Base-by-base conservation (phyloP, 106 monocot species). In the Agapanthus africanus region DNA sequence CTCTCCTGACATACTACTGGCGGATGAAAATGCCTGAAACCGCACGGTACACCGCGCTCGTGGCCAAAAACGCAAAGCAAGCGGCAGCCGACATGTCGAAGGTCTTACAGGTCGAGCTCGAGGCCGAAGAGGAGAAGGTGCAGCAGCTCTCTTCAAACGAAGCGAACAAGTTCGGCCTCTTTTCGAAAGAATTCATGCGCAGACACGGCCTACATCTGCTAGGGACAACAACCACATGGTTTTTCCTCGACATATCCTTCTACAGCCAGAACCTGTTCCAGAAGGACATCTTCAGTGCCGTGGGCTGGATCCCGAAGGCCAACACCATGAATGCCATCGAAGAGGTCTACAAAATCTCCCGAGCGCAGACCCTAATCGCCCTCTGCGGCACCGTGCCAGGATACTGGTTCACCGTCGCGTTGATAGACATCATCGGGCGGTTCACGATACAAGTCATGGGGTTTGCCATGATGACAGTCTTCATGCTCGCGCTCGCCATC, bases 191-290 rank as follows among this genome's bases (percentile, higher is more conserved):
- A 51, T 76, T 77, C 28, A 35, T 60, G 4, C 65, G 70, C 0
- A 79, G 82, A 5, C 82, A 86, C 56, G 86, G 82, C 22, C 38
- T 66, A 6, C 85, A 86, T 36, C 78, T 86, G 4, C 37, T 82
- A 14, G 85, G 85, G 44, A 82, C 85, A 0, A 40, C 79, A 7
- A 54, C 50, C 22, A 73, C 76, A 4, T 86, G 85, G 85, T 86
- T 86, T 73, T 15, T 82, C 39, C 76, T 86, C 15, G 86, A 86
- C 73, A 82, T 86, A 41, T 76, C 86, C 7, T 86, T 86, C 47
- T 86, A 86, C 70, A 76, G 76, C 22, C 82, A 82, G 62, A 86
- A 77, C 70, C 79, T 86, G 26, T 86, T 86, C 69, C 85, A 86
- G 69, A 86, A 86, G 54, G 85, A 86, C 76, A 86, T 86, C 41